Base-by-base conservation (phyloP, 1,284 basidiomycete species). In the Cystobasidium slooffiae region DNA sequence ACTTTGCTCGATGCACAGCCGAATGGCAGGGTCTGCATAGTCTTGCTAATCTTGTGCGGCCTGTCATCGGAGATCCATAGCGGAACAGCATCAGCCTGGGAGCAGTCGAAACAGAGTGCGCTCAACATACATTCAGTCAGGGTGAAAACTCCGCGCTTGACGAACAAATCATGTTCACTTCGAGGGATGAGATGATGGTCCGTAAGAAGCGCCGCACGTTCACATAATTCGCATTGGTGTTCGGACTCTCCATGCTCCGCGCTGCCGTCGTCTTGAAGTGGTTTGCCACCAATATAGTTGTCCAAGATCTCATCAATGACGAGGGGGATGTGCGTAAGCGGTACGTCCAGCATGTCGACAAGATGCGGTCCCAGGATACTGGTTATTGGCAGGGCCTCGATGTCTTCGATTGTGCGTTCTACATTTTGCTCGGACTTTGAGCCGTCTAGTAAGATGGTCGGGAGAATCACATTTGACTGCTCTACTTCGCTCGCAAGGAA, bases 181-280 rank as follows among this genome's bases (percentile, higher is more conserved):
- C 70, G 70, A 9, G 70, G 70, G 3, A 73, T 73, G 39, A 73
- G 46, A 44, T 73, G 70, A 66, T 73, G 70, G 22, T 65, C 63
- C 16, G 70, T 73, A 14, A 73, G 63, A 24, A 62, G 51, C 6
- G 70, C 63, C 18, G 49, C 39, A 8, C 70, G 31, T 43, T 73
- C 70, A 55, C 70, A 73, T 9, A 73, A 52, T 18, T 73, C 70
- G 53, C 70, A 73, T 24, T 49, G 8, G 24, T 46, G 46, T 18
- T 59, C 41, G 44, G 10, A n/a, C 1, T 14, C 31, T 9, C 22
- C 16, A 8, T 10, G 39, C 20, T 39, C 49, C 31, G 31, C 52
- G 20, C 47, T 41, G 20, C 4, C 39, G 7, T 58, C 62, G 12
- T 9, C 59, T 37, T 55, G 37, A 46, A 52, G 41, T 47, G 39